Evolutionary conservation across 306 rosid genomes (phyloP).

Genomic region (Dryas drummondii): DNA sequence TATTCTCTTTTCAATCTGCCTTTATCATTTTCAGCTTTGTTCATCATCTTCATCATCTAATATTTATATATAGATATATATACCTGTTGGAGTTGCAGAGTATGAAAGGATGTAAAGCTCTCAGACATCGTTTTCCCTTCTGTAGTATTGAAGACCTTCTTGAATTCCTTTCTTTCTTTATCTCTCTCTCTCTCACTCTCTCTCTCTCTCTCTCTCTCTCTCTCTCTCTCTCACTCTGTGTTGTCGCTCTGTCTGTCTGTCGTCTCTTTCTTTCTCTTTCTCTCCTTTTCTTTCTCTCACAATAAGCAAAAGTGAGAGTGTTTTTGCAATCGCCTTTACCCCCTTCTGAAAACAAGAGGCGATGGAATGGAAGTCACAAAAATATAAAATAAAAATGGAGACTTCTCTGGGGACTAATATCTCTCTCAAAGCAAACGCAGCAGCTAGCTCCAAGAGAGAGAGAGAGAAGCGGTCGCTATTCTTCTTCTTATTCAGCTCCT

Average conservation of each 20-base stretch:
- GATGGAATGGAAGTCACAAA: slow-evolving; percentile 28
- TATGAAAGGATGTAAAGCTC: slow-evolving; percentile 71
- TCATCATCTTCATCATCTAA: slow-evolving; percentile 23
- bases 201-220: slow-evolving; percentile 25
- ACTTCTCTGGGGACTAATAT: slow-evolving; percentile 46
- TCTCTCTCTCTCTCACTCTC: slow-evolving; percentile 24
- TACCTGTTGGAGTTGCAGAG: slow-evolving; percentile 71
- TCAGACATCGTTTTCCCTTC: slow-evolving; percentile 79
- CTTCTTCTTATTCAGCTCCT: slow-evolving; percentile 42
- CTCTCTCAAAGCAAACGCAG: slow-evolving; percentile 45
- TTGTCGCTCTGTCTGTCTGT: slow-evolving; percentile 53
- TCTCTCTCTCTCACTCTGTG: slow-evolving; percentile 34
- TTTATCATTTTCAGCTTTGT: slow-evolving; percentile 52
- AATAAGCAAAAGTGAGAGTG: no score
- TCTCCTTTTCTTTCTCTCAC: slow-evolving; percentile 61
- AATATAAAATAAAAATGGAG: slow-evolving; percentile 42
- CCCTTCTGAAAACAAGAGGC: slow-evolving; percentile 60
- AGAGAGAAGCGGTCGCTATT: slow-evolving; percentile 65
- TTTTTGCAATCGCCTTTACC: slow-evolving; percentile 38
- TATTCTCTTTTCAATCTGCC: slow-evolving; percentile 25
- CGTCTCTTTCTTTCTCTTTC: slow-evolving; percentile 66
- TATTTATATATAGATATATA: slow-evolving; percentile 13
- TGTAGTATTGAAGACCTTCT: slow-evolving; percentile 65
- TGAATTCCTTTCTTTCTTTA: slow-evolving; percentile 26
- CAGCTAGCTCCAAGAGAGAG: slow-evolving; percentile 27